These are phyloP conservation scores for Plasmodium adleri DNA, from an alignment of 169 alveolate species.

Conservation along the genomic window DNA sequence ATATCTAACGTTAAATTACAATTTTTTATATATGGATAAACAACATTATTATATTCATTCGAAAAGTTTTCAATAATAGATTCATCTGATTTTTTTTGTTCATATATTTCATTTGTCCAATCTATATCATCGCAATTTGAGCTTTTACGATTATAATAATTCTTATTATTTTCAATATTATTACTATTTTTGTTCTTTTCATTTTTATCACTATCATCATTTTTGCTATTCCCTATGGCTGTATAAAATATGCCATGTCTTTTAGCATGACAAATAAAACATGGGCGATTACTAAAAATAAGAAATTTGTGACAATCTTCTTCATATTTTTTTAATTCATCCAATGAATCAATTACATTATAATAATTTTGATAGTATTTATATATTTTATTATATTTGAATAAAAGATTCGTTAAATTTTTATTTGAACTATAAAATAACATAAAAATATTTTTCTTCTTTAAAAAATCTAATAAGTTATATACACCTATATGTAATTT, in stretches of 20 bases:
- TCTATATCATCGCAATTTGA: conserved; percentile 3
- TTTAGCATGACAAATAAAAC: conserved; percentile 33
- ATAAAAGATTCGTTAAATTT: conserved; percentile 45
- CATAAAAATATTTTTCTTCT: conserved; percentile 52
- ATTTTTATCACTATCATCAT: conserved; percentile 12
- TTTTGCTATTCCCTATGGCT: conserved; percentile 34
- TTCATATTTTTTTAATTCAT: conserved; percentile 7
- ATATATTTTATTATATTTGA: conserved; percentile 39
- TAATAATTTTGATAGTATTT: conserved; percentile 28
- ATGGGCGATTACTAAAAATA: conserved; percentile 52
- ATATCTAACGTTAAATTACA: conserved; percentile 71
- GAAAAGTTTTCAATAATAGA: conserved; percentile 9
- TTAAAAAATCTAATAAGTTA: conserved; percentile 39
- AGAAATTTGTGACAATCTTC: conserved; percentile 8
- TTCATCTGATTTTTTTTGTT: not conserved
- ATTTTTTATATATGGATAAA: conserved; percentile 51
- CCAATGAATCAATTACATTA: conserved; percentile 36
- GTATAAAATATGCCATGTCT: conserved; percentile 32
- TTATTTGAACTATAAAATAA: conserved; percentile 70
- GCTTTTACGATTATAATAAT: not conserved
- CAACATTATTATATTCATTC: conserved; percentile 64
- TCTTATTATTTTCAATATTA: not conserved
- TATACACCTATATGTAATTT: conserved; percentile 71
- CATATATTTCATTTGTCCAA: conserved; percentile 10
- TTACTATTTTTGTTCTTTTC: not conserved